These are phyloP conservation scores for Stygiomarasmius scandens DNA, from an alignment of 1,284 basidiomycete species.

Conservation along the genomic window DNA sequence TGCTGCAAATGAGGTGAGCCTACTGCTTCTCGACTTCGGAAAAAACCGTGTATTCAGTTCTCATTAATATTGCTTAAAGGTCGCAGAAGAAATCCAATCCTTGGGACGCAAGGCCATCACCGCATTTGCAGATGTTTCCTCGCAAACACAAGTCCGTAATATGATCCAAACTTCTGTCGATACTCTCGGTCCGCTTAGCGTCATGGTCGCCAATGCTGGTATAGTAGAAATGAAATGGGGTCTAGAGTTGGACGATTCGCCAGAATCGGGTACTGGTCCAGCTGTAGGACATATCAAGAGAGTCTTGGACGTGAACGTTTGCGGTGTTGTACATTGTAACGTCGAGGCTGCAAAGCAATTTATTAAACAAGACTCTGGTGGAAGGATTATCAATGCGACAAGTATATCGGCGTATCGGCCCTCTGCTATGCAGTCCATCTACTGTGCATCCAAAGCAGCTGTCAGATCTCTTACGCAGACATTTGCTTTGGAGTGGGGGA, in stretches of 20 bases:
- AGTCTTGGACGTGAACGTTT: conserved; percentile 14
- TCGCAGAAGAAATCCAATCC: conserved; percentile 13
- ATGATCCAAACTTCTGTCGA: conserved; percentile 15
- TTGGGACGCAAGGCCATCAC: conserved; percentile 10
- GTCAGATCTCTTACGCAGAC: conserved; percentile 17
- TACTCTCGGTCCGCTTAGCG: conserved; percentile 14
- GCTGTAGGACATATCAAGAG: conserved; percentile 7
- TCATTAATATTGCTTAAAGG: too few species aligned
- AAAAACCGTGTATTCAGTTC: too few species aligned
- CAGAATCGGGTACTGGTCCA: background rate
- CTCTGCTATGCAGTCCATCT: conserved; percentile 7
- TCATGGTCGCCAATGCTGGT: conserved; percentile 19
- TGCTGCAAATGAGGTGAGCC: conserved; percentile 17
- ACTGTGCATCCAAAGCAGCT: conserved; percentile 17
- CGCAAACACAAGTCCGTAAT: conserved; percentile 7
- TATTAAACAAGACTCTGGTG: conserved; percentile 17
- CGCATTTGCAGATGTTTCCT: conserved; percentile 11
- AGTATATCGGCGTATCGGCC: conserved; percentile 11
- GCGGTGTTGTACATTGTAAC: conserved; percentile 15
- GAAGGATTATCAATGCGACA: conserved; percentile 17
- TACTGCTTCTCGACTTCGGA: background rate
- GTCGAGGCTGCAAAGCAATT: conserved; percentile 18
- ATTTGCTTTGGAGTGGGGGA: conserved; percentile 14
- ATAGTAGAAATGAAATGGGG: conserved; percentile 12
- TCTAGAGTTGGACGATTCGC: conserved; percentile 7